A percentile compares a stretch with the other conserved stretches of the same genome.
Conservation (phyloP, 177 flowering plant species). For the Vitis hybrid region DNA sequence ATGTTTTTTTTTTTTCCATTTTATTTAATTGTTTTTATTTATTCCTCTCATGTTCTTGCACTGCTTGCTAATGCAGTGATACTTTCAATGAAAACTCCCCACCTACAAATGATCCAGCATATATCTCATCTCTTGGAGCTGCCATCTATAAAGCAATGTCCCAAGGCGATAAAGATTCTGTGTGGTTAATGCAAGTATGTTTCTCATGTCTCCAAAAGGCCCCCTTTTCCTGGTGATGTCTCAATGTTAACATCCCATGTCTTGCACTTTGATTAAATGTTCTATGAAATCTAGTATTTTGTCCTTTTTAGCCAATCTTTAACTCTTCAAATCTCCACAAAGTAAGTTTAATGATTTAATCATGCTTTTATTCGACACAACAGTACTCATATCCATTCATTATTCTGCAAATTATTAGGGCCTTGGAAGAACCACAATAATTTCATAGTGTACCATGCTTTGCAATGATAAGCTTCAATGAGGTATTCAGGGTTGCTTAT, state of each 20-base stretch:
- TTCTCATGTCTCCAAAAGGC: constrained; percentile 3
- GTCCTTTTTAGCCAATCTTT: background rate
- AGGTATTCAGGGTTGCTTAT: no score
- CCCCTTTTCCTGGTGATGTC: background rate
- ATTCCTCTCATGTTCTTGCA: background rate
- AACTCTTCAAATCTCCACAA: background rate
- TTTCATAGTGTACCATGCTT: no score
- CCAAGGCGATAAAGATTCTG: constrained; percentile 77
- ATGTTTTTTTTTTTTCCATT: no score
- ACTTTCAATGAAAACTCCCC: constrained; percentile 97
- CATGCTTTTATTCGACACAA: background rate
- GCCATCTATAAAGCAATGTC: constrained; percentile 89
- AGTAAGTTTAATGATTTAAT: background rate
- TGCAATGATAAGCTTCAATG: no score
- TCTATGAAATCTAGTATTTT: background rate
- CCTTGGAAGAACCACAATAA: no score
- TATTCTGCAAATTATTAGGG: background rate
- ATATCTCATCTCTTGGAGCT: constrained; percentile 87
- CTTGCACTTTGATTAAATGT: background rate
- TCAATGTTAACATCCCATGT: background rate
- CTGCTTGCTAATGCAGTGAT: constrained; percentile 54
- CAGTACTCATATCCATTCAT: background rate
- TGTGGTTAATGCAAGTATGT: constrained; percentile 98
- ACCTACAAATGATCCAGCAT: constrained; percentile 81
- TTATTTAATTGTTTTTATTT: background rate